These are phyloP conservation scores for Aspergillus tamarii DNA, from an alignment of 2,329 filamentous ascomycete species.

Conservation along the genomic window DNA sequence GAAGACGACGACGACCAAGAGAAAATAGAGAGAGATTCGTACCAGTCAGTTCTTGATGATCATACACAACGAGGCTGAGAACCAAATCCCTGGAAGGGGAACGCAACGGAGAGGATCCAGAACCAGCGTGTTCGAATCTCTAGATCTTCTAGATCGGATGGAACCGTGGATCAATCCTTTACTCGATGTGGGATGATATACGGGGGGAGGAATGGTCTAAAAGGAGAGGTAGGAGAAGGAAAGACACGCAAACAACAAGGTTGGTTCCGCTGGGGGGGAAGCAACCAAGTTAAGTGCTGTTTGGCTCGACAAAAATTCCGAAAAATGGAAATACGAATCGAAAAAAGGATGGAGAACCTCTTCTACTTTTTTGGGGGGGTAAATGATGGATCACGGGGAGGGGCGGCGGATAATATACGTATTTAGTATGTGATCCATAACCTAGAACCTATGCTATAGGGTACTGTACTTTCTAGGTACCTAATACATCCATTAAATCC, in stretches of 20 bases:
- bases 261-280: not conserved
- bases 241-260: conserved; percentile 1
- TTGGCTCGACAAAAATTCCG: not conserved
- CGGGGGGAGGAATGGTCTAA: not conserved
- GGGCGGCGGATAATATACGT: conserved; percentile 1
- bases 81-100: not conserved
- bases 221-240: conserved; percentile 1
- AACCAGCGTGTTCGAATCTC: not conserved
- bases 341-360: not conserved
- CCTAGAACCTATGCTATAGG: not conserved
- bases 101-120: conserved; percentile 5
- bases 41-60: not conserved
- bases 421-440: not conserved
- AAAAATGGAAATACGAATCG: not conserved
- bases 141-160: conserved; percentile 9
- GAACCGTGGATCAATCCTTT: conserved; percentile 5
- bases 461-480: not conserved
- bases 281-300: not conserved
- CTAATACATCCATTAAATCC: not conserved
- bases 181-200: conserved; percentile 3
- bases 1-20: not conserved
- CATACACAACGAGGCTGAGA: not conserved
- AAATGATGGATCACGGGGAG: conserved; percentile 4
- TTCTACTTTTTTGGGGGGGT: not conserved
- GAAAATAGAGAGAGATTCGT: not conserved